Base-by-base conservation (phyloP, 2,329 filamentous ascomycete genomes). In the Calonectria multiphialidica region DNA sequence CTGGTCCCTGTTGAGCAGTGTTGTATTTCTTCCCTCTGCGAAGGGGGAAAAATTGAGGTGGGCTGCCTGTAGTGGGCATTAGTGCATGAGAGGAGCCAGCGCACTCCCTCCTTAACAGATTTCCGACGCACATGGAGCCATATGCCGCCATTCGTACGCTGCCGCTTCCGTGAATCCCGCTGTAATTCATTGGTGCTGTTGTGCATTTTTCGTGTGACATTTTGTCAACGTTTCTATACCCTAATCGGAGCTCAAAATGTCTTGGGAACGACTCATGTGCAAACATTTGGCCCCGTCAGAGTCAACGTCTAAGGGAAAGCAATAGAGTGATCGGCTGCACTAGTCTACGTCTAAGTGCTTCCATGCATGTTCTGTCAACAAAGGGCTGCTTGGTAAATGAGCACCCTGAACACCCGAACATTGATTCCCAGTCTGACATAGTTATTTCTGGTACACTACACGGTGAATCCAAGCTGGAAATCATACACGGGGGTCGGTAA, bases 61-160 rank as follows among this genome's bases (percentile, higher is more conserved):
- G 18, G 35, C 42, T 63, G 23, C 55, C n/a, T n/a, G n/a, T n/a
- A 70, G 45, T 37, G 66, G 62, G 18, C 5, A 12, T 23, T 49
- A 30, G 55, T 44, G 49, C 40, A 53, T 66, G 64, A 66, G 28
- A 62, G 53, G 30, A 28, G 66, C 53, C 33, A 62, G 30, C 44
- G 30, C 55, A 61, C 18, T 9, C 15, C 28, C 30, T 23, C 47
- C 13, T 23, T 33, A n/a, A 42, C 53, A 62, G 57, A 37, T 18
- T 68, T 68, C 30, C 12, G 33, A 61, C n/a, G 21, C 28, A 50
- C 66, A 61, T 23, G 23, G 21, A 33, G 33, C 40, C 33, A 40
- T 25, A 62, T 47, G 18, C 33, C 16, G 33, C 13, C 15, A 40
- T 57, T 37, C 15, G 53, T 23, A 55, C 33, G 12, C 21, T 37